phyloP scores from a whole-genome alignment of 2,329 filamentous ascomycete species.

The Nannizzia gypsea region DNA sequence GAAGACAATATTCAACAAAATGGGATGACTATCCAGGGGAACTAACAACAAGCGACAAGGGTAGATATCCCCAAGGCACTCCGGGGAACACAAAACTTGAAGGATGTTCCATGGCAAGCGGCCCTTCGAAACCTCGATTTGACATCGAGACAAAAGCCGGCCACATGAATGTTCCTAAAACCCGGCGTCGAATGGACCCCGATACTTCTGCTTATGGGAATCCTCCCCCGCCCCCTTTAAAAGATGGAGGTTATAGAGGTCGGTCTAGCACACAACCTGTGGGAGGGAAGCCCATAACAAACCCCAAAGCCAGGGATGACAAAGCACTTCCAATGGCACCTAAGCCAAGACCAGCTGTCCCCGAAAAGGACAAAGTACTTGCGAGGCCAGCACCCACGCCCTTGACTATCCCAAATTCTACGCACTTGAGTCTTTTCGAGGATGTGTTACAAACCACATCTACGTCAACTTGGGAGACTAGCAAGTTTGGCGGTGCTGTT shows the following conservation, averaged over 20 bases:
- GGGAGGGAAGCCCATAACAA: neutral
- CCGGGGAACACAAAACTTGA: slow-evolving; percentile 33
- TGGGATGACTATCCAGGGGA: slow-evolving; percentile 60
- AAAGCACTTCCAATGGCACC: slow-evolving; percentile 4
- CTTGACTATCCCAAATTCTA: slow-evolving; percentile 21
- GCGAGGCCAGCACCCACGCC: slow-evolving; percentile 22
- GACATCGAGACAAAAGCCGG: slow-evolving; percentile 29
- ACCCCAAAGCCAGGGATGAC: neutral
- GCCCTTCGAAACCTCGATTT: slow-evolving; percentile 21
- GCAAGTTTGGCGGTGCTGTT: neutral
- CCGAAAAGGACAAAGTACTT: slow-evolving; percentile 28
- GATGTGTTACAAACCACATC: neutral
- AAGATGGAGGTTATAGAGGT: slow-evolving; percentile 45
- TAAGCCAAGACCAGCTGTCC: slow-evolving; percentile 32
- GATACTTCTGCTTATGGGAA: slow-evolving; percentile 24
- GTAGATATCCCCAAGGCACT: slow-evolving; percentile 46
- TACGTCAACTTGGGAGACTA: neutral
- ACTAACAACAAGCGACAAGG: slow-evolving; percentile 45
- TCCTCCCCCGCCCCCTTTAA: slow-evolving; percentile 45
- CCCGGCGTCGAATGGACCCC: slow-evolving; percentile 26
- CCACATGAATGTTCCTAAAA: slow-evolving; percentile 26
- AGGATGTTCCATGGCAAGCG: slow-evolving; percentile 17
- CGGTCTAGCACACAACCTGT: neutral
- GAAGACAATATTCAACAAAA: slow-evolving; percentile 17
- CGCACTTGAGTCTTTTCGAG: neutral